Base-by-base conservation (phyloP, 768 basidiomycete species). In the Suillus variegatus region DNA sequence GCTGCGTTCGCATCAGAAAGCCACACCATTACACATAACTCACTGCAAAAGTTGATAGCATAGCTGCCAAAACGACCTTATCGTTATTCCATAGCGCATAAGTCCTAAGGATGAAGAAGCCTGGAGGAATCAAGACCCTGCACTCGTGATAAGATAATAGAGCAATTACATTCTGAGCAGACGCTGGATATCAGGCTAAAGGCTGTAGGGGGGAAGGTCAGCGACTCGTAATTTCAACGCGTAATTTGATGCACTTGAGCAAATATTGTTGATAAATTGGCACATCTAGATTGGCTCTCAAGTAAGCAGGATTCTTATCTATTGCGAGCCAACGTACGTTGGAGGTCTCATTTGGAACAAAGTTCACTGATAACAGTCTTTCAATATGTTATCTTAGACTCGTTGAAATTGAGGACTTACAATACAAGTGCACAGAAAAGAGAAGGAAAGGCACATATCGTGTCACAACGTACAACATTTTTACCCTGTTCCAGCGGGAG, bases 391-490 rank as follows among this genome's bases (percentile, higher is more conserved):
- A 36, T 35, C 28, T 13, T 61, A 13, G 38, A 38, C 22, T 22
- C 18, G 7, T 35, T 28, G 14, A 25, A 25, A 36, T 18, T 16
- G 12, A 46, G 13, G 25, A 62, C 64, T 13, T 41, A 65, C 64
- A n/a, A 41, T 38, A 65, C 36, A 65, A 20, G 13, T 65, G 58
- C 36, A 20, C 18, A n/a, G 14, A 38, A 40, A 65, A 36, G 16
- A 65, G 60, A 36, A 63, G 28, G 18, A 65, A 65, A 18, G 64
- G 64, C 13, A 41, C 14, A 38, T 65, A 65, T 25, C 60, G 64
- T 16, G 64, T 22, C 10, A 65, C 18, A 25, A 61, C 20, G 28
- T 65, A 65, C 32, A 65, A 20, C 28, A 54, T 3, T 43, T 65
- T 65, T 5, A 41, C 18, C 43, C 18, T 49, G 20, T 44, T 41